Evolutionary conservation across 495 filamentous ascomycete genomes (phyloP).

Genomic region (Elaphomyces granulatus): DNA sequence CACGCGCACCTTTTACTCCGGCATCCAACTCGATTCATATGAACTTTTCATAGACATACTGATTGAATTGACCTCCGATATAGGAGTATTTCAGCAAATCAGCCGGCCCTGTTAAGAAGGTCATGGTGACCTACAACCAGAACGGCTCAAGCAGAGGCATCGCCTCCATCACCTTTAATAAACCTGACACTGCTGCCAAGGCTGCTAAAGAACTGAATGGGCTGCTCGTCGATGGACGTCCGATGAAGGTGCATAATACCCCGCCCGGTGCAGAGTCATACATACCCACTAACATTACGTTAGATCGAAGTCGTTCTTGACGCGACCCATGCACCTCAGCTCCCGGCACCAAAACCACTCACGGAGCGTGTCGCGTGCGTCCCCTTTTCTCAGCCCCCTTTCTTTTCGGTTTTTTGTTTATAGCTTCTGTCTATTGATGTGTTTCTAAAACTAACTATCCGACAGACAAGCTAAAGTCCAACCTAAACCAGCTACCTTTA

Average conservation of each 20-base stretch:
- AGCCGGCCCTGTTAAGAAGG: slow-evolving; percentile 78
- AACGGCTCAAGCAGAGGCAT: slow-evolving; percentile 83
- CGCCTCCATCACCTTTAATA: slow-evolving; percentile 65
- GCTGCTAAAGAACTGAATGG: slow-evolving; percentile 73
- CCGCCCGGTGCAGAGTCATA: neutral
- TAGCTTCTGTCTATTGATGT: neutral
- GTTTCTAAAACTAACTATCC: slow-evolving; percentile 12
- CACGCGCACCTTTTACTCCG: slow-evolving; percentile 4
- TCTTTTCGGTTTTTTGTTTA: neutral
- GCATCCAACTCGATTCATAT: slow-evolving; percentile 8
- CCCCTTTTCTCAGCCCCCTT: neutral
- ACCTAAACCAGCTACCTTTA: slow-evolving; percentile 67
- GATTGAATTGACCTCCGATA: slow-evolving; percentile 25
- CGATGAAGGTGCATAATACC: slow-evolving; percentile 60
- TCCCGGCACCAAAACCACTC: slow-evolving; percentile 56
- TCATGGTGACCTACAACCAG: slow-evolving; percentile 80
- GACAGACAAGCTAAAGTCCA: slow-evolving; percentile 52
- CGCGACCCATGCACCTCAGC: slow-evolving; percentile 50
- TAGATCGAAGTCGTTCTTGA: slow-evolving; percentile 85
- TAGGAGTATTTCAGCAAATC: slow-evolving; percentile 94
- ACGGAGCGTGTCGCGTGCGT: slow-evolving; percentile 72
- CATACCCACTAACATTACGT: slow-evolving; percentile 11
- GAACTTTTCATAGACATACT: slow-evolving; percentile 22
- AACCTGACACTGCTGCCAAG: slow-evolving; percentile 61
- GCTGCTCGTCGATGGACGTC: slow-evolving; percentile 71